phyloP scores from a whole-genome alignment of 139 green algal genomes.

The Chlorella sorokiniana region DNA sequence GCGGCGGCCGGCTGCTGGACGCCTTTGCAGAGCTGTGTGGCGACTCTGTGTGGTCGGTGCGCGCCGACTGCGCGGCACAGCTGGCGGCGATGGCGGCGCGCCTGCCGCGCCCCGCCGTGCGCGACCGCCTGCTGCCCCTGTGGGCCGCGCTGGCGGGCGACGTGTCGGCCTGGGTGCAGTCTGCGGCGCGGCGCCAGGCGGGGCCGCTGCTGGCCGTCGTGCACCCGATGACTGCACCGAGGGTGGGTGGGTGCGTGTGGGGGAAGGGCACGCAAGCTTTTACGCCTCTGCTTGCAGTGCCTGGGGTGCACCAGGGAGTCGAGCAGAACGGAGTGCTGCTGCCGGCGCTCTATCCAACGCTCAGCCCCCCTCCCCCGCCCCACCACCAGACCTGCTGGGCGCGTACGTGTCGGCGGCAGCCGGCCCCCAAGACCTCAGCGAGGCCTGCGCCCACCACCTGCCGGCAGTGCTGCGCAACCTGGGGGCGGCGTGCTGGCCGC shows the following conservation, averaged over 20 bases:
- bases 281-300: no score
- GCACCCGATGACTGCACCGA: not conserved
- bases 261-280: not conserved
- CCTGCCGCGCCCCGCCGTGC: not conserved
- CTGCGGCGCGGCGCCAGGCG: conserved; percentile 21
- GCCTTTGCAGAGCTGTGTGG: conserved; percentile 22
- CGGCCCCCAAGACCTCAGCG: conserved; percentile 29
- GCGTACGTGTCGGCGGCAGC: conserved; percentile 23
- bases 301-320: not conserved
- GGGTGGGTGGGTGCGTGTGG: conserved; percentile 1
- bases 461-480: conserved; percentile 41
- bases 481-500: conserved; percentile 40
- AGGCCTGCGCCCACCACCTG: conserved; percentile 52
- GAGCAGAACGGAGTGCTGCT: no score
- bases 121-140: conserved; percentile 20
- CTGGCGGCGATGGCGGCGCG: not conserved
- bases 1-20: not conserved
- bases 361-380: not conserved
- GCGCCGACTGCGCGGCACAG: conserved; percentile 25
- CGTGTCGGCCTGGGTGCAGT: conserved; percentile 37
- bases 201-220: conserved; percentile 35
- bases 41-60: conserved; percentile 38
- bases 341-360: not conserved
- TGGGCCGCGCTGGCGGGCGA: conserved; percentile 26
- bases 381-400: conserved; percentile 41